A percentile compares a stretch with the other conserved stretches of the same genome.
phyloP scores from a whole-genome alignment of 352 stramenopile genomes.

The Phytophthora pseudosyringae region DNA sequence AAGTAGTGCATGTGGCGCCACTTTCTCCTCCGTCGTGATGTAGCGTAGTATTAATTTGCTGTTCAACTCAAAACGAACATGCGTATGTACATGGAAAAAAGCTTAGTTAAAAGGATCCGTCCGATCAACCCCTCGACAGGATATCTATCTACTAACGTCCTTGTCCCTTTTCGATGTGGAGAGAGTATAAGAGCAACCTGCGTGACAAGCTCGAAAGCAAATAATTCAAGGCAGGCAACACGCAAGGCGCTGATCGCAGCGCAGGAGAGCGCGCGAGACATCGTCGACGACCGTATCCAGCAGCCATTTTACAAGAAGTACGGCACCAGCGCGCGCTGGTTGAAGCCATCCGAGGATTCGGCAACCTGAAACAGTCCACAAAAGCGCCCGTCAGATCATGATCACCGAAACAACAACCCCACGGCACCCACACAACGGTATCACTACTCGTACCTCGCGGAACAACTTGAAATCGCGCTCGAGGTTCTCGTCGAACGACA shows the following conservation, averaged over 20 bases:
- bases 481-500: conserved; percentile 85
- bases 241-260: conserved; percentile 18
- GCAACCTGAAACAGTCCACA: conserved; percentile 56
- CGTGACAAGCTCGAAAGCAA: conserved; percentile 32
- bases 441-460: conserved; percentile 65
- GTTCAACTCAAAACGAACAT: conserved; percentile 3
- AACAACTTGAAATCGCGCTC: conserved; percentile 91
- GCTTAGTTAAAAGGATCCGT: conserved; percentile 42
- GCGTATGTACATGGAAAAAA: conserved; percentile 27
- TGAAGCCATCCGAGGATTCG: conserved; percentile 82
- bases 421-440: conserved; percentile 1
- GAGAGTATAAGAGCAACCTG: conserved; percentile 38
- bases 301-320: conserved; percentile 85
- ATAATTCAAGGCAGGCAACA: conserved; percentile 33
- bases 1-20: conserved; percentile 60
- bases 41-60: conserved; percentile 14
- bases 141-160: conserved; percentile 49
- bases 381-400: conserved; percentile 11
- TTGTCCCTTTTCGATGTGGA: conserved; percentile 52
- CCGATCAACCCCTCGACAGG: conserved; percentile 40
- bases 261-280: conserved; percentile 10
- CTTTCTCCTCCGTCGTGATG: conserved; percentile 32
- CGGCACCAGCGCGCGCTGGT: conserved; percentile 78
- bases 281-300: conserved; percentile 14
- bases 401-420: conserved; percentile 20